phyloP scores from a whole-genome alignment of 2,329 filamentous ascomycete species.

The Paracorniculantispora psalliotae region DNA sequence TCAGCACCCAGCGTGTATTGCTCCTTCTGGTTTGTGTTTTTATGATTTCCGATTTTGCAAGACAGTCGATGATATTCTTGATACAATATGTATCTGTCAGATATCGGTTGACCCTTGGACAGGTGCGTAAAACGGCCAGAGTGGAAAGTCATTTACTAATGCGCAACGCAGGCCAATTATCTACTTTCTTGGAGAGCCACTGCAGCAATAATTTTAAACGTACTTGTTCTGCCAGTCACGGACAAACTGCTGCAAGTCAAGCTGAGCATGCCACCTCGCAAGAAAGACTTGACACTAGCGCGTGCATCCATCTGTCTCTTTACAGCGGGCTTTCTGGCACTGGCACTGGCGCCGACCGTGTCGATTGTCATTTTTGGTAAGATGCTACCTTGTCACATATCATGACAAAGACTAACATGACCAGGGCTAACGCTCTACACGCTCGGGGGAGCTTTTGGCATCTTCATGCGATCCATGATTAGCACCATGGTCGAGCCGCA shows the following conservation, averaged over 20 bases:
- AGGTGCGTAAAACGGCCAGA: background rate
- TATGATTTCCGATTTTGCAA: conserved; percentile 6
- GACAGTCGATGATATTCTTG: conserved; percentile 9
- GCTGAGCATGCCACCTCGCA: background rate
- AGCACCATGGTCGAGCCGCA: conserved; percentile 6
- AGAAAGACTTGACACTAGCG: conserved; percentile 3
- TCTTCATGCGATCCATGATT: conserved; percentile 7
- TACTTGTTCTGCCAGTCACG: background rate
- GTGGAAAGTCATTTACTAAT: background rate
- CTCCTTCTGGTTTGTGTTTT: conserved; percentile 3
- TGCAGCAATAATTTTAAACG: conserved; percentile 1
- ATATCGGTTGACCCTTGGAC: conserved; percentile 1
- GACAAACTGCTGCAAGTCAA: conserved; percentile 1
- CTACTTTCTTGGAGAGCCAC: conserved; percentile 6
- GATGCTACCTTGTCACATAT: background rate
- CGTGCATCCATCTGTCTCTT: background rate
- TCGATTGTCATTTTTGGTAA: conserved; percentile 1
- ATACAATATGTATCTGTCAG: conserved; percentile 8
- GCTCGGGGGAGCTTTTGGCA: conserved; percentile 6
- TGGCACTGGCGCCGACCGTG: conserved; percentile 7
- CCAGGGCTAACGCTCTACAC: conserved; percentile 1
- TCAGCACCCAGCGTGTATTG: background rate
- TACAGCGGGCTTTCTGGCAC: background rate
- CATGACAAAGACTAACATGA: background rate
- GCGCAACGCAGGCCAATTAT: background rate